Conservation (phyloP, 2,329 filamentous ascomycete genomes). For the Cucurbitaria berberidis region DNA sequence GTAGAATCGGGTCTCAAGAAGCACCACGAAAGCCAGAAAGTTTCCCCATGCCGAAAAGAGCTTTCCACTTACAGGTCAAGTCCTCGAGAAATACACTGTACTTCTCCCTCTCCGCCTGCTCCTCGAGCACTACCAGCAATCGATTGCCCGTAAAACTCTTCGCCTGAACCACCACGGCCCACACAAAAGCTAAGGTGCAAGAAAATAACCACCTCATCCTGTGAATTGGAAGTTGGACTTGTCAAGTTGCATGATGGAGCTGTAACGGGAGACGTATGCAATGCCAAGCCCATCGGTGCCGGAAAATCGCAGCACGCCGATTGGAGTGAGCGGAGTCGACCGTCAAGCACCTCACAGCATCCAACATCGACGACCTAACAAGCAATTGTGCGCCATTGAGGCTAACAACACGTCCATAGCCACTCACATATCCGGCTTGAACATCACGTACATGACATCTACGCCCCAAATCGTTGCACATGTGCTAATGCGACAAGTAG, state of each 20-base stretch:
- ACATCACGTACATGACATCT: background rate
- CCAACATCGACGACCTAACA: conserved; percentile 4
- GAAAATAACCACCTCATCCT: conserved; percentile 79
- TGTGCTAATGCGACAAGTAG: conserved; percentile 4
- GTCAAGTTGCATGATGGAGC: conserved; percentile 12
- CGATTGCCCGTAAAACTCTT: conserved; percentile 79
- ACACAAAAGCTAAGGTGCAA: conserved; percentile 67
- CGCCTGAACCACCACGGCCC: conserved; percentile 72
- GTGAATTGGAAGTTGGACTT: conserved; percentile 44
- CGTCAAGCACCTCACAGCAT: conserved; percentile 10
- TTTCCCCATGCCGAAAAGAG: background rate
- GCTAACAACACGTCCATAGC: background rate
- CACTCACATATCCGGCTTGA: background rate
- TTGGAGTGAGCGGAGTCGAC: conserved; percentile 14
- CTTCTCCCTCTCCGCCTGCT: conserved; percentile 76
- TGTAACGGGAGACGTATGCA: conserved; percentile 47
- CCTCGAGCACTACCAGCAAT: conserved; percentile 85
- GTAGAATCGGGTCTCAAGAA: background rate
- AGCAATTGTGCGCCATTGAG: conserved; percentile 4
- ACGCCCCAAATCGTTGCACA: background rate
- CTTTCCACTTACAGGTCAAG: conserved; percentile 64
- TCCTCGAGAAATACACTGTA: conserved; percentile 84
- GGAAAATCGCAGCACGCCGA: conserved; percentile 34
- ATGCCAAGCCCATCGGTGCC: conserved; percentile 41
- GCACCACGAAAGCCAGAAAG: background rate